Percentiles rank a stretch among this genome's conserved stretches.
These are phyloP conservation scores for Mucor racemosus DNA, from an alignment of 371 early-diverging fungal genomes.

Conservation along the genomic window DNA sequence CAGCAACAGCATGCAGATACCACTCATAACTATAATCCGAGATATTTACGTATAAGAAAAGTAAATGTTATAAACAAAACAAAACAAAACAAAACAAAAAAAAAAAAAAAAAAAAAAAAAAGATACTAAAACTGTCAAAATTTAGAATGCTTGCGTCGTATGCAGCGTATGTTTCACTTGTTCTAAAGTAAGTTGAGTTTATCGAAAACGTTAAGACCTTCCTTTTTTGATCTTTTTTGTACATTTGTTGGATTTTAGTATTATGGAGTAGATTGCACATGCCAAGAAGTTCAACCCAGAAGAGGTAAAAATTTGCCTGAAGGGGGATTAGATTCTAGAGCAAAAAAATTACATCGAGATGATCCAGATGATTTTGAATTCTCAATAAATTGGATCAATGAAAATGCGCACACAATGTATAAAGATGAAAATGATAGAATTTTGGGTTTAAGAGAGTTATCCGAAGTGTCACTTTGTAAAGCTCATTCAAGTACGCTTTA, in stretches of 20 bases:
- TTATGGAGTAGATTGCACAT: constrained; percentile 36
- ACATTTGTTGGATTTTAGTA: constrained; percentile 20
- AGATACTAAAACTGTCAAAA: background rate
- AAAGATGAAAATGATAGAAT: constrained; percentile 24
- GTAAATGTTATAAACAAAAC: background rate
- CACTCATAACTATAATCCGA: background rate
- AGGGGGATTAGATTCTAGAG: constrained; percentile 39
- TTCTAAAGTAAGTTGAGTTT: constrained; percentile 22
- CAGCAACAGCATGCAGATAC: background rate
- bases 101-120: constrained; percentile 1
- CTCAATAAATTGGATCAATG: constrained; percentile 34
- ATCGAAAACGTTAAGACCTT: background rate
- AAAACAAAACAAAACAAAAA: background rate
- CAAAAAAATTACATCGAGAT: constrained; percentile 32
- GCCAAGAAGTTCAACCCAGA: constrained; percentile 36
- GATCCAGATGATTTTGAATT: constrained; percentile 41
- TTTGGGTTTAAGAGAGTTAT: constrained; percentile 19
- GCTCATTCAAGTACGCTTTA: constrained; percentile 43
- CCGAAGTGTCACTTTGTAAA: constrained; percentile 44
- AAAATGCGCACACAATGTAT: constrained; percentile 32
- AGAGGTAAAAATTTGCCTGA: constrained; percentile 42
- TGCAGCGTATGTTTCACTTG: constrained; percentile 37
- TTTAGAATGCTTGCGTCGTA: constrained; percentile 29
- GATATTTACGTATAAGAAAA: constrained; percentile 16
- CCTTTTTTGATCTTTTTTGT: background rate